These are phyloP conservation scores for Pleurotus giganteus DNA, from an alignment of 768 basidiomycete species.

Conservation along the genomic window DNA sequence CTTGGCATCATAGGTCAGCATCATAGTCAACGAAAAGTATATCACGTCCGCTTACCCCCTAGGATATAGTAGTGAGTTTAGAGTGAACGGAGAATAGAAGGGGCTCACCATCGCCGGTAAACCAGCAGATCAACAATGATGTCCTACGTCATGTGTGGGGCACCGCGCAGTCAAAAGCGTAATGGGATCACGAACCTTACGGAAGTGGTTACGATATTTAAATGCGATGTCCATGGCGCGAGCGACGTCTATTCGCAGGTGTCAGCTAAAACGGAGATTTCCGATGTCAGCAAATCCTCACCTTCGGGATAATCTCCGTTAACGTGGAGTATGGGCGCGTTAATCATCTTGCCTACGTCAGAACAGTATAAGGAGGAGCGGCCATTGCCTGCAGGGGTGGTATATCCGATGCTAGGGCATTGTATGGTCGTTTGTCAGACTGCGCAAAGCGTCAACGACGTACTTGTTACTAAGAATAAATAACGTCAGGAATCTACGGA, in stretches of 20 bases:
- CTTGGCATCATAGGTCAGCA: slow-evolving; percentile 30
- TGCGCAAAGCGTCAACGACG: slow-evolving; percentile 10
- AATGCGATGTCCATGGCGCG: slow-evolving; percentile 88
- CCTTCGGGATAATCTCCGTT: slow-evolving; percentile 93
- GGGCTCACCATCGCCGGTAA: slow-evolving; percentile 72
- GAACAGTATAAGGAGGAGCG: slow-evolving; percentile 88
- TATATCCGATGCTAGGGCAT: slow-evolving; percentile 87
- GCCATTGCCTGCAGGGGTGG: slow-evolving; percentile 81
- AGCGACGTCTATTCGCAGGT: slow-evolving; percentile 58
- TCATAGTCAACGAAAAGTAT: background rate
- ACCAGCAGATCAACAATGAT: slow-evolving; percentile 88
- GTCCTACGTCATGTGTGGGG: slow-evolving; percentile 41
- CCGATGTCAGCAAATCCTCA: slow-evolving; percentile 12
- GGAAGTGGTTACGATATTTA: slow-evolving; percentile 81
- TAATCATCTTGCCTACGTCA: slow-evolving; percentile 87
- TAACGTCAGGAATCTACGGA: background rate
- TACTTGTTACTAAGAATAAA: slow-evolving; percentile 54
- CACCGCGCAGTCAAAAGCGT: background rate
- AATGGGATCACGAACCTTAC: slow-evolving; percentile 48
- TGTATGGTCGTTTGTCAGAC: background rate
- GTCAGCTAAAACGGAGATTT: background rate
- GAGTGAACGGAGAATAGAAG: background rate
- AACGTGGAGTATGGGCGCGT: slow-evolving; percentile 85
- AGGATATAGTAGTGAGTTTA: background rate
- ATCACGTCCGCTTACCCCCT: slow-evolving; percentile 37